These are phyloP conservation scores for Trypanosoma theileri DNA, from an alignment of 208 protist species.

Conservation along the genomic window DNA sequence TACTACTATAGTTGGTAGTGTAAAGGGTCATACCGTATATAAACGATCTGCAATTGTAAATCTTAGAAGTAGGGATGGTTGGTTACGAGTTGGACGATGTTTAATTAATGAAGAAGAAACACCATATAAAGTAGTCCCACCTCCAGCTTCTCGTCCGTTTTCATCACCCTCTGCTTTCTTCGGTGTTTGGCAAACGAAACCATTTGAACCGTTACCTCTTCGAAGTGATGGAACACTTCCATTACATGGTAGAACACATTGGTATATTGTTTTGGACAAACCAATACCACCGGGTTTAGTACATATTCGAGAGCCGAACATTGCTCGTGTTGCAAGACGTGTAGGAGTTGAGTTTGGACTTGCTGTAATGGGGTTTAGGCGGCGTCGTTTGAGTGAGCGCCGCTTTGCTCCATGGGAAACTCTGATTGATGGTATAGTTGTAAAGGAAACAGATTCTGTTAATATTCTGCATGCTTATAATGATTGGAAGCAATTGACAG, in stretches of 20 bases:
- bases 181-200: conserved; percentile 84
- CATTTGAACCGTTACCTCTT: conserved; percentile 76
- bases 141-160: conserved; percentile 85
- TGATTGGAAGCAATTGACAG: conserved; percentile 78
- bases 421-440: conserved; percentile 81
- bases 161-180: conserved; percentile 64
- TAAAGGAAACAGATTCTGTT: conserved; percentile 47
- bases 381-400: conserved; percentile 57
- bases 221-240: conserved; percentile 59
- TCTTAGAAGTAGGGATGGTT: conserved; percentile 84
- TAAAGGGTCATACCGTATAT: conserved; percentile 86
- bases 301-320: conserved; percentile 69
- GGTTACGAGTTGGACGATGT: conserved; percentile 79
- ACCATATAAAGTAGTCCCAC: conserved; percentile 80
- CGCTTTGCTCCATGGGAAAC: conserved; percentile 79
- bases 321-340: conserved; percentile 78
- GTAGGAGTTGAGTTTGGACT: conserved; percentile 79
- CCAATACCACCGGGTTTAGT: conserved; percentile 54
- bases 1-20: conserved; percentile 72
- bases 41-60: conserved; percentile 83
- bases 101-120: conserved; percentile 53
- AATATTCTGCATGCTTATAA: conserved; percentile 71
- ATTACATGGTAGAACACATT: conserved; percentile 72
- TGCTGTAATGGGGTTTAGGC: conserved; percentile 76
- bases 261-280: conserved; percentile 79